A percentile compares a stretch with the other conserved stretches of the same genome.
Evolutionary conservation across 306 rosid species (phyloP).

Genomic region (Fagus crenata): DNA sequence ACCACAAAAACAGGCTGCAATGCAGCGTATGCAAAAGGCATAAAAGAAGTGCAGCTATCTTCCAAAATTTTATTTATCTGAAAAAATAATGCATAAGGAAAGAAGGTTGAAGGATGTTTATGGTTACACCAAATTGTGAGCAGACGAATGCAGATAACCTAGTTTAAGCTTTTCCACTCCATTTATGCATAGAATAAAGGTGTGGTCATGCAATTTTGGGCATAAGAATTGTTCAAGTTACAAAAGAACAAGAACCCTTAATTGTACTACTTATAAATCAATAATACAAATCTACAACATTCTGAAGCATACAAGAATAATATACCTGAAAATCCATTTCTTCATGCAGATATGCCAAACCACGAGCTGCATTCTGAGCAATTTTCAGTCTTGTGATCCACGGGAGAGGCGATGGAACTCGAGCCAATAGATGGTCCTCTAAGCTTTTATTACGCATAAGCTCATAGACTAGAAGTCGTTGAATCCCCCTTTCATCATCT

Average conservation of each 20-base stretch:
- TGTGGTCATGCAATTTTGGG: neutral
- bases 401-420: constrained; percentile 56
- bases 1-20: neutral
- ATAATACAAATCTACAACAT: neutral
- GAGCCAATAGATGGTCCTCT: constrained; percentile 85
- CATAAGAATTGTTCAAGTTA: neutral
- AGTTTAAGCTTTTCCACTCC: neutral
- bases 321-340: constrained; percentile 97
- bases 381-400: constrained; percentile 76
- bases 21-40: neutral
- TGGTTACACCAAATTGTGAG: neutral
- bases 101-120: neutral
- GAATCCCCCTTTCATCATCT: constrained; percentile 98
- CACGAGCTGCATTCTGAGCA: constrained; percentile 87
- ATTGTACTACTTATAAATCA: neutral
- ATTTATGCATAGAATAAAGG: neutral
- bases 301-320: neutral
- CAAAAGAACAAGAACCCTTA: neutral
- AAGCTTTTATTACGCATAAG: constrained; percentile 82
- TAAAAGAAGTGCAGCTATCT: neutral
- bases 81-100: neutral
- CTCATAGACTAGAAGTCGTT: constrained; percentile 87
- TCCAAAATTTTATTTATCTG: neutral
- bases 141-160: neutral
- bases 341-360: constrained; percentile 91